Evolutionary conservation across 2,329 filamentous ascomycete genomes (phyloP).

Genomic region (Cryphonectria japonica): DNA sequence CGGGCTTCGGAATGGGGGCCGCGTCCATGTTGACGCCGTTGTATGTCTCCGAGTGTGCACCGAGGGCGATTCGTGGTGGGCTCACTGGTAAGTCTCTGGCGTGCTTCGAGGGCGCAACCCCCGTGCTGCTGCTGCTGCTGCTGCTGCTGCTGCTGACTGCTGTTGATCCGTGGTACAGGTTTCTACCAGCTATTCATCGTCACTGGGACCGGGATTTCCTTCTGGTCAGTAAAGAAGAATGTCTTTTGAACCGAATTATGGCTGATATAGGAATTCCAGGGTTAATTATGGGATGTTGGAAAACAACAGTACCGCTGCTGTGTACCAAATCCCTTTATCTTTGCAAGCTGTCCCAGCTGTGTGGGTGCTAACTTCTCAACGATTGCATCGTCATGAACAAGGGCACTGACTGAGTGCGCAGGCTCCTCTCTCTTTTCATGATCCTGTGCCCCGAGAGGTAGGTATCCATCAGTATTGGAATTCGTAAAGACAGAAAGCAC

Average conservation of each 20-base stretch:
- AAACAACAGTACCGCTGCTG: slow-evolving; percentile 50
- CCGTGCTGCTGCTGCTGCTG: not conserved
- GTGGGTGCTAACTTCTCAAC: slow-evolving; percentile 32
- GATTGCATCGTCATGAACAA: too few relatives aligned
- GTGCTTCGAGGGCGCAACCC: not conserved
- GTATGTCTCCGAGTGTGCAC: slow-evolving; percentile 54
- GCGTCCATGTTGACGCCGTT: slow-evolving; percentile 50
- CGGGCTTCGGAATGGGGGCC: slow-evolving; percentile 54
- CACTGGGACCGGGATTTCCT: slow-evolving; percentile 47
- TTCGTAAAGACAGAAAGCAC: not conserved
- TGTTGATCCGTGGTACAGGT: slow-evolving; percentile 34
- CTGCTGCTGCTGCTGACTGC: not conserved
- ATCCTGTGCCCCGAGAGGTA: slow-evolving; percentile 57
- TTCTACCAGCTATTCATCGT: slow-evolving; percentile 57
- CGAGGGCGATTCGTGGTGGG: slow-evolving; percentile 54
- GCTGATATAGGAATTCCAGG: slow-evolving; percentile 51
- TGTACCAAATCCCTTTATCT: slow-evolving; percentile 65
- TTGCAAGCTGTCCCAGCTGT: slow-evolving; percentile 68
- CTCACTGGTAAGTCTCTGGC: slow-evolving; percentile 44
- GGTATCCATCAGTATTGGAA: not conserved
- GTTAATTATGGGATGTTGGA: slow-evolving; percentile 57
- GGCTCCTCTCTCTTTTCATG: slow-evolving; percentile 62
- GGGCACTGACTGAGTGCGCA: slow-evolving; percentile 28
- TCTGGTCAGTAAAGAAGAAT: slow-evolving; percentile 38
- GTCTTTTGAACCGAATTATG: not conserved